Base-by-base conservation (phyloP, 2,329 filamentous ascomycete species). In the Neonectria hederae region DNA sequence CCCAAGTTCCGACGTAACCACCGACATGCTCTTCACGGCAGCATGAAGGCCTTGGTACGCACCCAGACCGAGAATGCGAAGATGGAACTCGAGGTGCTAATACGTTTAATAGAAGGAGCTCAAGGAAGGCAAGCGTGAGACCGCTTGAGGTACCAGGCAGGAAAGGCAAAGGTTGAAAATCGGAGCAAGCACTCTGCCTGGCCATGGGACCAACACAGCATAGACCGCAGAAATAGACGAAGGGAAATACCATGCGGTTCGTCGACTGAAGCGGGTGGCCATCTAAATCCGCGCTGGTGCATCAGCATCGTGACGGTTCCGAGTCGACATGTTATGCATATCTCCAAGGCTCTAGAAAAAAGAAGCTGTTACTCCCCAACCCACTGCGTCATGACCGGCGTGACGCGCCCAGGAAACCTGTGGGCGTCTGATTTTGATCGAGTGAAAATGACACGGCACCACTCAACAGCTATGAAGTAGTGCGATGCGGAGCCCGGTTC, bases 1-100 rank as follows among this genome's bases (percentile, higher is more conserved):
- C 94, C 96, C 82, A 99, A 99, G 91, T 99, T 99, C 90, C 92
- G 96, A 84, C 92, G 96, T 86, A 99, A 99, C 90, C 96, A 99
- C 89, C 93, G 94, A 88, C 95, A 99, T 90, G 96, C 96, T 84
- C 94, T 98, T 73, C 96, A 98, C 89, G 96, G 96, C 83, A 99
- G 94, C 82, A 94, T 93, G 89, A 97, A 93, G 88, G 96, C 96
- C 82, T 86, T 99, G 87, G 95, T 98, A 90, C 79, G 92, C 67
- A 49, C 53, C 26, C 42, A 61, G 63, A 65, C 38, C 45, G 42
- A 62, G 13, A 7, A 43, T 26, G 58, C 42, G 30, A 32, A 30
- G 38, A 11, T 46, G 32, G 35, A 35, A 52, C 46, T 49, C 56
- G 59, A 45, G 63, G 54, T 24, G 60, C 79, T 83, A 77, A 81